A percentile compares a stretch with the other conserved stretches of the same genome.
These are phyloP conservation scores for Mycena vulgaris DNA, from an alignment of 768 basidiomycete genomes.

Conservation along the genomic window DNA sequence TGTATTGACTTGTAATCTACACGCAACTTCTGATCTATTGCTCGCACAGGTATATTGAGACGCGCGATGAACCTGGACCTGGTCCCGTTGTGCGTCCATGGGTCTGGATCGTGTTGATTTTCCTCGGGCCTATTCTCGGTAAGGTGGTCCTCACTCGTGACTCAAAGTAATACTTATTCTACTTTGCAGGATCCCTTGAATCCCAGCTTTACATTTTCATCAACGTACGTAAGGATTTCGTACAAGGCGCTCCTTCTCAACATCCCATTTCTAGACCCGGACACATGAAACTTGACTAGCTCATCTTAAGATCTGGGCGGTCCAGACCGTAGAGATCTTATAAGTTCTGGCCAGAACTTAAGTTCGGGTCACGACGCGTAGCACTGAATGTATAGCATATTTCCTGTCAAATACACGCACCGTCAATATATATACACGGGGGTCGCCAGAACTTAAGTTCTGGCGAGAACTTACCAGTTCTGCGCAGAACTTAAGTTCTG, in stretches of 20 bases:
- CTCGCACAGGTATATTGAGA: conserved; percentile 71
- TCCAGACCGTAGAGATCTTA: too few species aligned
- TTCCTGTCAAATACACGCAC: too few species aligned
- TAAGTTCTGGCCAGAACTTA: too few species aligned
- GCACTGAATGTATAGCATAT: too few species aligned
- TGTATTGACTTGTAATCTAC: conserved; percentile 18
- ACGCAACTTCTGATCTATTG: not conserved
- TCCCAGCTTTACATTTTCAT: conserved; percentile 71
- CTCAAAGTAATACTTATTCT: not conserved
- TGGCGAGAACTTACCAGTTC: too few species aligned
- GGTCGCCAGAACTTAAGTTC: too few species aligned
- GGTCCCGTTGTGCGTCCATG: conserved; percentile 73
- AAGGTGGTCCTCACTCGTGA: not conserved
- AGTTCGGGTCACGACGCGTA: too few species aligned
- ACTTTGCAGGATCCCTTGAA: conserved; percentile 48
- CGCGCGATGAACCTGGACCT: conserved; percentile 33
- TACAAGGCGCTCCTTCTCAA: conserved; percentile 46
- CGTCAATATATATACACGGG: too few species aligned
- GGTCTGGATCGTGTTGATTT: conserved; percentile 74
- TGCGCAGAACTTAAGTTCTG: too few species aligned
- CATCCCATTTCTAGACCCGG: conserved; percentile 50
- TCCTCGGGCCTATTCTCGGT: conserved; percentile 62
- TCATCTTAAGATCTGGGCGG: too few species aligned
- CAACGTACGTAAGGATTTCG: conserved; percentile 46
- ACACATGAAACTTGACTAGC: too few species aligned